Evolutionary conservation across 768 basidiomycete species (phyloP).

Genomic region (Lactifluus subvellereus): DNA sequence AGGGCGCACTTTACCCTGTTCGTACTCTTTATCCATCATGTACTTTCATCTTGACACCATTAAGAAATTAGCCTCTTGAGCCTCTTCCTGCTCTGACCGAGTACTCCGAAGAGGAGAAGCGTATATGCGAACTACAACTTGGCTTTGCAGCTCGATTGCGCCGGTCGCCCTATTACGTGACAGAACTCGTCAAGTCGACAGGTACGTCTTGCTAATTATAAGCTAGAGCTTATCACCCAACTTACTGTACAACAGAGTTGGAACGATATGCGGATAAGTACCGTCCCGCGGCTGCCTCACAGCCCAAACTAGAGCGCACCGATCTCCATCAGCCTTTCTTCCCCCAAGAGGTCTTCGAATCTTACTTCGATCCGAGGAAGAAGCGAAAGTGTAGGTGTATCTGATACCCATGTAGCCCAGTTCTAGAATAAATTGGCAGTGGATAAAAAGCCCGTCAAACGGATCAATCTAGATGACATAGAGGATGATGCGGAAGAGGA

Average conservation of each 20-base stretch:
- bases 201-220: slow-evolving; percentile 36
- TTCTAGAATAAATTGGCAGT: slow-evolving; percentile 9
- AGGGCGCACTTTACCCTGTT: slow-evolving; percentile 76
- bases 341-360: slow-evolving; percentile 67
- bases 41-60: slow-evolving; percentile 5
- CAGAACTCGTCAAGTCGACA: slow-evolving; percentile 61
- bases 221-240: neutral
- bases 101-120: slow-evolving; percentile 57
- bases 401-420: neutral
- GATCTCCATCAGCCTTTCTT: slow-evolving; percentile 75
- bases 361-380: slow-evolving; percentile 71
- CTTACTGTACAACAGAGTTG: slow-evolving; percentile 43
- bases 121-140: slow-evolving; percentile 58
- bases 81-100: slow-evolving; percentile 64
- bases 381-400: slow-evolving; percentile 46
- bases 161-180: slow-evolving; percentile 68
- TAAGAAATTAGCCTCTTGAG: slow-evolving; percentile 48
- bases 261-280: slow-evolving; percentile 85
- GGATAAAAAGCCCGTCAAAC: slow-evolving; percentile 12
- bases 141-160: slow-evolving; percentile 60
- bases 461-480: slow-evolving; percentile 23
- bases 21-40: slow-evolving; percentile 28
- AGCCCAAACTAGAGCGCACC: slow-evolving; percentile 62
- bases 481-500: slow-evolving; percentile 18
- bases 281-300: slow-evolving; percentile 50